Conservation (phyloP, 441 rosid species). For the Pelargonium myrrhifolium region DNA sequence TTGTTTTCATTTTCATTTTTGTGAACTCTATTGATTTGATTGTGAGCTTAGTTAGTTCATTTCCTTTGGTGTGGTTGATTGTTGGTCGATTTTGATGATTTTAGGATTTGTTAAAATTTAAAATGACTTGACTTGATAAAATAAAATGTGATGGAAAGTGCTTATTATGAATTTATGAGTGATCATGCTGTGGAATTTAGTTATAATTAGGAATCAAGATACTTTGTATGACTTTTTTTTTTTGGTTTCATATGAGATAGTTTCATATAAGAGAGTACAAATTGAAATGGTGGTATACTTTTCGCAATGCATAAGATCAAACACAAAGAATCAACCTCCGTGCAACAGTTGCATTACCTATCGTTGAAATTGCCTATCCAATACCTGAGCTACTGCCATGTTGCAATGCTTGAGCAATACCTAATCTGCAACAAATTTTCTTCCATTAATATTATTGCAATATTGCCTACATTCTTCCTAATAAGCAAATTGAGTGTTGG, state of each 20-base stretch:
- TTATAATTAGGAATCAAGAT: no score
- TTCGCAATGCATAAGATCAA: neutral
- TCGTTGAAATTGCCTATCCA: neutral
- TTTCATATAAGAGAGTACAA: no score
- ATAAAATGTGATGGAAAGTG: neutral
- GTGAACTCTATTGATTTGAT: neutral
- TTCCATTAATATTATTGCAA: neutral
- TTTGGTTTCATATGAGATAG: no score
- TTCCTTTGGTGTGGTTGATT: conserved; percentile 14
- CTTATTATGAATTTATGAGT: neutral
- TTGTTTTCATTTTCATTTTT: neutral
- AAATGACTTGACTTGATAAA: conserved; percentile 6
- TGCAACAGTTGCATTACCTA: neutral
- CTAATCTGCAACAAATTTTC: neutral
- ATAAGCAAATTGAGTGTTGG: neutral
- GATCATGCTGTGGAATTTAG: no score
- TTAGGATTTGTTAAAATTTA: conserved; percentile 21
- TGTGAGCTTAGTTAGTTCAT: neutral
- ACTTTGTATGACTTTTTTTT: no score
- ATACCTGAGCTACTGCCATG: neutral
- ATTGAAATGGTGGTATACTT: neutral
- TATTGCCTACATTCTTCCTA: no score
- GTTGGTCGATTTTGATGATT: conserved; percentile 9
- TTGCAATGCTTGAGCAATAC: neutral
- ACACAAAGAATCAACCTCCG: neutral